Base-by-base conservation (phyloP, 495 filamentous ascomycete species). In the Penicillium nucicola region DNA sequence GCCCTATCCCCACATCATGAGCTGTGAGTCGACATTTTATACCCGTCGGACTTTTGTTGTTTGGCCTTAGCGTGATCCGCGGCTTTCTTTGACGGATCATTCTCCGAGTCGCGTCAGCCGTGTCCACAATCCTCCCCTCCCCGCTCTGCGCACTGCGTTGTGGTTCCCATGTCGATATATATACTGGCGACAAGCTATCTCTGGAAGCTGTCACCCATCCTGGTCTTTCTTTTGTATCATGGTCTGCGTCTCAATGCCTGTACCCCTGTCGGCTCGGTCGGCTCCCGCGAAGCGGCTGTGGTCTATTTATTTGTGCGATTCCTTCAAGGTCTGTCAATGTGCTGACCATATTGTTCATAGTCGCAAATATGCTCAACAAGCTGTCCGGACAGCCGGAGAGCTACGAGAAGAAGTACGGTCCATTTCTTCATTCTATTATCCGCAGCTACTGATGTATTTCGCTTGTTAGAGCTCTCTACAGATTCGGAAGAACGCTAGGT, bases 301-400 rank as follows among this genome's bases (percentile, higher is more conserved):
- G 2, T 30, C 38, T 36, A 30, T 40, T 45, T 44, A 4, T 19
- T 28, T 43, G 44, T 31, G 23, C 19, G 28, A 25, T 33, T 48
- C 32, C 11, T 20, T 34, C 50, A 9, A 47, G 34, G 6, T 13
- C 28, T n/a, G 18, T 19, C 19, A 44, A 22, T 22, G 55, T 41
- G 57, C 75, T 78, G 46, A 80, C 58, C 13, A 22, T 35, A 42
- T n/a, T 41, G 37, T 48, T 23, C 55, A 31, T 61, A 95, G 91
- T 97, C 68, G 75, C 88, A 45, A 87, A 79, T 60, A 96, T 97
- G 88, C 79, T 99, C 60, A 97, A 92, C 76, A 95, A 95, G 82
- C 87, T 99, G 58, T 89, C 92, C 54, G 92, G 92, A 62, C 93
- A 99, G 77, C 93, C 93, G 45, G 89, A 95, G 62, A 96, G 87